Evolutionary conservation across 78 protist species (phyloP).

Genomic region (Speleostelium caveatum): DNA sequence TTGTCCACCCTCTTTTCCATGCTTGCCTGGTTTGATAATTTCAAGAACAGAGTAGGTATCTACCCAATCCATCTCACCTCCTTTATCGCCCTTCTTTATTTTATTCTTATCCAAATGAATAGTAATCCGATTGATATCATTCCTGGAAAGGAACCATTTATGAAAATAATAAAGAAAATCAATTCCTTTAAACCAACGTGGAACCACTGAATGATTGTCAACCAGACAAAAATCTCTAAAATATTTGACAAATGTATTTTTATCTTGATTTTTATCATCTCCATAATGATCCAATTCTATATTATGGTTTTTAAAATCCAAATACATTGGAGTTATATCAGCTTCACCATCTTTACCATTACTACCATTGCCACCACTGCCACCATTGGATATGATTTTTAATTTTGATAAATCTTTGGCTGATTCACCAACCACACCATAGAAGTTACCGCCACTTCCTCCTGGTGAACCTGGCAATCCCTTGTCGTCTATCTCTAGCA

Average conservation of each 20-base stretch:
- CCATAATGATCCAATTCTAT: neutral
- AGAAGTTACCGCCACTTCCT: neutral
- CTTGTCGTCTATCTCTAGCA: neutral
- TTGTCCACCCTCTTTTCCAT: neutral
- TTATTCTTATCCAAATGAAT: neutral
- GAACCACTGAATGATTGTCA: neutral
- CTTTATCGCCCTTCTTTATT: neutral
- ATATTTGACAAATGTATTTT: neutral
- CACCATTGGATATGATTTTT: neutral
- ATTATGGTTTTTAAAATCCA: neutral
- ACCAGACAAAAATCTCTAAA: neutral
- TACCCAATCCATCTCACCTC: neutral
- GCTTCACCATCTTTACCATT: neutral
- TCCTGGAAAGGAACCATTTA: neutral
- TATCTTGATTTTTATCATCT: neutral
- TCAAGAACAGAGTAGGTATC: neutral
- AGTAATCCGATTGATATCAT: neutral
- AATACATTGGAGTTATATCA: neutral
- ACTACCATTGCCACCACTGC: neutral
- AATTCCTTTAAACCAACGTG: neutral
- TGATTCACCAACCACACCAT: neutral
- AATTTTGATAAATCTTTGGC: neutral
- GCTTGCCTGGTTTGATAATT: neutral
- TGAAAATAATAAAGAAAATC: neutral
- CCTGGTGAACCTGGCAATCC: neutral